phyloP scores from a whole-genome alignment of 2,329 filamentous ascomycete species.

The Epichloe typhina region DNA sequence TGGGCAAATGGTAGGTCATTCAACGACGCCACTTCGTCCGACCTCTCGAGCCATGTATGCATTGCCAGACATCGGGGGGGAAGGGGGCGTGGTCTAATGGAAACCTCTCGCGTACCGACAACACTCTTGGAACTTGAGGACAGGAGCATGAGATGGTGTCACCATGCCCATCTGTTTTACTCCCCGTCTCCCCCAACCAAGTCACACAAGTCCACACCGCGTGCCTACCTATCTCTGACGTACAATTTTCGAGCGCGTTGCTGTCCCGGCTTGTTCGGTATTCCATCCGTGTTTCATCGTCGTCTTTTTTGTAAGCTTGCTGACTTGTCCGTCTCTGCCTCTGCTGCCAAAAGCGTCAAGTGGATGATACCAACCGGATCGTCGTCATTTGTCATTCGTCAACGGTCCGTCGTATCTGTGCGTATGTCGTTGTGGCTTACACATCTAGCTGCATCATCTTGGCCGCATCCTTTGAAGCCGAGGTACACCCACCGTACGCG shows the following conservation, averaged over 20 bases:
- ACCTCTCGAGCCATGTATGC: neutral
- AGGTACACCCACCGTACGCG: neutral
- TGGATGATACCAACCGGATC: neutral
- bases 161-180: neutral
- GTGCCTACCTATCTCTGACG: neutral
- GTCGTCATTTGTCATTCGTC: neutral
- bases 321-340: neutral
- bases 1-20: constrained; percentile 1
- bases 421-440: neutral
- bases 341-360: neutral
- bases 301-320: neutral
- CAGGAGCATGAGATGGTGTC: neutral
- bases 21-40: neutral
- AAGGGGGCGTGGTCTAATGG: neutral
- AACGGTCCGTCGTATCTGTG: neutral
- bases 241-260: neutral
- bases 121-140: neutral
- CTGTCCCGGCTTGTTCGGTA: constrained; percentile 3
- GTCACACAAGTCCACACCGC: neutral
- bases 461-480: too few species aligned
- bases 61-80: neutral
- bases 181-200: neutral
- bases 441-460: neutral
- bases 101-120: neutral
- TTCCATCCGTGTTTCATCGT: constrained; percentile 1